Evolutionary conservation across 2,329 filamentous ascomycete species (phyloP).

Genomic region (Colletotrichum echinochloae): DNA sequence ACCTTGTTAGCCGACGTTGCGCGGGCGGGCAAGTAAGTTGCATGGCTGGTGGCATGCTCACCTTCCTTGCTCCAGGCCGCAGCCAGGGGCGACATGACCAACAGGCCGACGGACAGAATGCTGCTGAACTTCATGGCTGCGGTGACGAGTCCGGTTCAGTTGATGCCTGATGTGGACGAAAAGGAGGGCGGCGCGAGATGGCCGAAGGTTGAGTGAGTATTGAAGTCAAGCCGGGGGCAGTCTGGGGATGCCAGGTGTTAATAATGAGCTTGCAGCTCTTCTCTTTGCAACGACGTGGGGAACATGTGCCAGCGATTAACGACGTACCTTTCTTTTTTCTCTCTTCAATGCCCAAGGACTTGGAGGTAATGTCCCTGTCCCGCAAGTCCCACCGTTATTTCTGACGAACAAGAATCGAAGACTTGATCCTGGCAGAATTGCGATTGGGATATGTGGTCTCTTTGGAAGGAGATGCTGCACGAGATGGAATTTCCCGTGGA

Average conservation of each 20-base stretch:
- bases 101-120: conserved; percentile 74
- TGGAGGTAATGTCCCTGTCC: conserved; percentile 1
- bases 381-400: background rate
- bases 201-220: conserved; percentile 19
- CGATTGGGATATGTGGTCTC: conserved; percentile 37
- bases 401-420: conserved; percentile 8
- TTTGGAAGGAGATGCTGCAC: conserved; percentile 26
- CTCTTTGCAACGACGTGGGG: conserved; percentile 21
- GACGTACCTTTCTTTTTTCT: conserved; percentile 31
- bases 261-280: conserved; percentile 29
- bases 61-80: conserved; percentile 91
- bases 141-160: conserved; percentile 44
- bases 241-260: conserved; percentile 38
- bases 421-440: conserved; percentile 24
- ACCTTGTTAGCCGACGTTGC: conserved; percentile 26
- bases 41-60: conserved; percentile 50
- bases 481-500: conserved; percentile 38
- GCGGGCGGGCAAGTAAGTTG: background rate
- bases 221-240: conserved; percentile 6
- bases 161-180: background rate
- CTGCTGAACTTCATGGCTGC: conserved; percentile 78
- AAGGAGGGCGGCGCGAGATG: conserved; percentile 18
- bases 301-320: conserved; percentile 26
- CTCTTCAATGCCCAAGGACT: conserved; percentile 1
- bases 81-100: conserved; percentile 74